phyloP scores from a whole-genome alignment of 1,139 yeast species.

The Suhomyces choctaworum region DNA sequence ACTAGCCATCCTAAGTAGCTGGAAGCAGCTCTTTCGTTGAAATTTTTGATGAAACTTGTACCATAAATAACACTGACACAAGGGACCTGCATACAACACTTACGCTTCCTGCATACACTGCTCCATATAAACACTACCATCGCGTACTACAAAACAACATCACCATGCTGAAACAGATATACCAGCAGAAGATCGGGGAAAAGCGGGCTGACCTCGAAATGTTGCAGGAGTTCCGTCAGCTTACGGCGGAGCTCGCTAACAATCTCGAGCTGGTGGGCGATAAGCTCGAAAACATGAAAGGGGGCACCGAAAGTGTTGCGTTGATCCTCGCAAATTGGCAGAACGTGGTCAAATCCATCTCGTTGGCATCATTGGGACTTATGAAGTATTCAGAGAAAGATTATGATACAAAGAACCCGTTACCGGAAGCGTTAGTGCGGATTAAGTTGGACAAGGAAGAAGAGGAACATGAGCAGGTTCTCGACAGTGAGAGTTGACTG shows the following conservation, averaged over 20 bases:
- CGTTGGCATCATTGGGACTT: slow-evolving; percentile 65
- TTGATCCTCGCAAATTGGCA: slow-evolving; percentile 68
- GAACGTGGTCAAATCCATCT: slow-evolving; percentile 62
- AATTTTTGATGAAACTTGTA: no score
- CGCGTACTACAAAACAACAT: neutral
- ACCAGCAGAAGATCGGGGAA: slow-evolving; percentile 38
- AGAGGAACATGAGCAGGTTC: slow-evolving; percentile 18
- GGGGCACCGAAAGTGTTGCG: slow-evolving; percentile 60
- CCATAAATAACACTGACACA: no score
- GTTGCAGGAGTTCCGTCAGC: slow-evolving; percentile 49
- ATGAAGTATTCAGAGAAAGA: slow-evolving; percentile 48
- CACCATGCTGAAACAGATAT: slow-evolving; percentile 17
- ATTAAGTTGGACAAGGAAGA: slow-evolving; percentile 50
- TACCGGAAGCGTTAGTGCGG: slow-evolving; percentile 64
- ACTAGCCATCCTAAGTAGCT: no score
- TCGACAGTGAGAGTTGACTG: slow-evolving; percentile 16
- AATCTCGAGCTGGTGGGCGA: slow-evolving; percentile 51
- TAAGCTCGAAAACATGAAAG: slow-evolving; percentile 52
- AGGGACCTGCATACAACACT: slow-evolving; percentile 2
- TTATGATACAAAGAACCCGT: slow-evolving; percentile 37
- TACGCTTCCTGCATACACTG: no score
- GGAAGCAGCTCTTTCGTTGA: no score
- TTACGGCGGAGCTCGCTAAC: slow-evolving; percentile 47
- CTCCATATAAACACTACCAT: neutral
- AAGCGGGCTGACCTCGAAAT: slow-evolving; percentile 55